Evolutionary conservation across 2,329 filamentous ascomycete species (phyloP).

Genomic region (Talaromyces sp.): DNA sequence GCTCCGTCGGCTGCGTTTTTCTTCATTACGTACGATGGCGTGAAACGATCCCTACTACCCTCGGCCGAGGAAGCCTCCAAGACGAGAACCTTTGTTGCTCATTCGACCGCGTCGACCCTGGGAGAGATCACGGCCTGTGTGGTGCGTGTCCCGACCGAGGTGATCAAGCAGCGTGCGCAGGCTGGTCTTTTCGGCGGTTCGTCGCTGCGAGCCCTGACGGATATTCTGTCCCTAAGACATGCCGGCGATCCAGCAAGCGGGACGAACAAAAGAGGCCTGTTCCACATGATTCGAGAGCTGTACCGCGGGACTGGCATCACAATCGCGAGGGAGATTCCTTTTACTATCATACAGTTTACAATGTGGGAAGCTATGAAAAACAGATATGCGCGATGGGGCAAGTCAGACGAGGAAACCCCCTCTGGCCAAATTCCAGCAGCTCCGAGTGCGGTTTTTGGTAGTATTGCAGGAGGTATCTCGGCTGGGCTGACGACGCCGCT

Average conservation of each 20-base stretch:
- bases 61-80: constrained; percentile 21
- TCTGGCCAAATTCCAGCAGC: constrained; percentile 57
- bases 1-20: constrained; percentile 94
- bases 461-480: constrained; percentile 75
- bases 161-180: constrained; percentile 94
- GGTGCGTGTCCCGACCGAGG: constrained; percentile 89
- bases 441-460: constrained; percentile 83
- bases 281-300: constrained; percentile 70
- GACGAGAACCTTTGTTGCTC: constrained; percentile 45
- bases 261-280: constrained; percentile 36
- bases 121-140: constrained; percentile 92
- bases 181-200: constrained; percentile 74
- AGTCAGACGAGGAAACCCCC: constrained; percentile 21
- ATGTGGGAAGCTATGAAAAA: constrained; percentile 91
- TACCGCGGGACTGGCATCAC: constrained; percentile 93
- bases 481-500: constrained; percentile 87
- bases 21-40: constrained; percentile 87
- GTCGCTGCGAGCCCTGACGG: constrained; percentile 61
- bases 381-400: constrained; percentile 30
- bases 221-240: constrained; percentile 58
- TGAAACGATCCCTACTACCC: constrained; percentile 55
- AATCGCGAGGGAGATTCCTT: constrained; percentile 91
- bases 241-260: constrained; percentile 27
- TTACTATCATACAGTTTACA: constrained; percentile 95
- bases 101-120: constrained; percentile 80